Evolutionary conservation across 495 filamentous ascomycete genomes (phyloP).

Genomic region (Trypethelium eluteriae): DNA sequence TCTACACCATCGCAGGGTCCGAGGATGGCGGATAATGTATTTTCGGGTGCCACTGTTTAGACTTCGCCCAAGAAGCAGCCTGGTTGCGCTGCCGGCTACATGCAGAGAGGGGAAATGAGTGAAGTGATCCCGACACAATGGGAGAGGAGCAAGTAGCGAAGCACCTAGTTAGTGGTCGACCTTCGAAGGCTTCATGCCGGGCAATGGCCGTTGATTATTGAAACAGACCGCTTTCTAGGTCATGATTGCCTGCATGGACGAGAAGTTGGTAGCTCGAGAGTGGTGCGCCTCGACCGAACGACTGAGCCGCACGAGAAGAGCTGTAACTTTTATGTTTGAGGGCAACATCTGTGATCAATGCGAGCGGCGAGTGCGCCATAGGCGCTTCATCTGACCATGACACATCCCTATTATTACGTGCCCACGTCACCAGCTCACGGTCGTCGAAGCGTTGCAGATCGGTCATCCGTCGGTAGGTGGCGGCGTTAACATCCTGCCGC

Average conservation of each 20-base stretch:
- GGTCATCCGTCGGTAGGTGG: neutral
- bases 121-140: neutral
- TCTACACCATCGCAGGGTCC: neutral
- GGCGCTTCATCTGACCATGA: slow-evolving; percentile 5
- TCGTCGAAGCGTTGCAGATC: neutral
- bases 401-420: neutral
- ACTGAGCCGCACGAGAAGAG: neutral
- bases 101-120: neutral
- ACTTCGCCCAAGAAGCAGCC: neutral
- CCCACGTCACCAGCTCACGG: neutral
- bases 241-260: neutral
- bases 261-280: neutral
- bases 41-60: neutral
- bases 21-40: neutral
- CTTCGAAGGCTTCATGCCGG: neutral
- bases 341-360: slow-evolving; percentile 2
- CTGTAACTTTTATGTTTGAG: slow-evolving; percentile 5
- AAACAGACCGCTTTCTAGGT: slow-evolving; percentile 5
- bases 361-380: neutral
- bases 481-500: no score
- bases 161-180: neutral
- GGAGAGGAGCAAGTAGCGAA: neutral
- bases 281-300: neutral
- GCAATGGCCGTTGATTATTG: neutral
- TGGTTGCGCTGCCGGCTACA: neutral